Conservation (phyloP, 257 asterid species). For the Ajuga chamaepitys region DNA sequence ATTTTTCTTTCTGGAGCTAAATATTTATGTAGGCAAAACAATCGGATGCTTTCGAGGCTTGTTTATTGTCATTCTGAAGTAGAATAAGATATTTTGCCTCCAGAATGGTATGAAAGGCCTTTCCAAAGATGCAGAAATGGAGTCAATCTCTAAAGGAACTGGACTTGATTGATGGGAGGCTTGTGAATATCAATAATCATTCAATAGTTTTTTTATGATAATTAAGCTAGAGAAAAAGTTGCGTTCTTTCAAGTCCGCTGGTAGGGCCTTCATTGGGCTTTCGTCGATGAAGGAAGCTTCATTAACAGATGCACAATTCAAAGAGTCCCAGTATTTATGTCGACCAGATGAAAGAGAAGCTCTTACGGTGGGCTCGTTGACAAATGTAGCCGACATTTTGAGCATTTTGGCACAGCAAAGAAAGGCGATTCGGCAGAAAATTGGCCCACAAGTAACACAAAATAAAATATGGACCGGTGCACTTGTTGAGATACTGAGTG, state of each 20-base stretch:
- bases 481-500: conserved; percentile 42
- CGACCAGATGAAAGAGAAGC: conserved; percentile 41
- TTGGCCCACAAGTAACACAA: conserved; percentile 77
- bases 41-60: conserved; percentile 15
- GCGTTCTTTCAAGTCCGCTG: conserved; percentile 50
- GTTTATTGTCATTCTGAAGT: conserved; percentile 20
- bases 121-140: conserved; percentile 47
- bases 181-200: conserved; percentile 40
- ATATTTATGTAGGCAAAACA: conserved; percentile 5
- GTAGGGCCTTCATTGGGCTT: conserved; percentile 46
- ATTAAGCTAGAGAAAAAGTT: conserved; percentile 45
- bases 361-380: conserved; percentile 40
- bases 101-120: conserved; percentile 67
- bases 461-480: conserved; percentile 60
- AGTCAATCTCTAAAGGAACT: conserved; percentile 42
- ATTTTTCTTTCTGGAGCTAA: conserved; percentile 21
- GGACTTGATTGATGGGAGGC: conserved; percentile 68
- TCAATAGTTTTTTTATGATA: conserved; percentile 46
- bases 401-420: conserved; percentile 70
- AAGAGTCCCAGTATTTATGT: conserved; percentile 30
- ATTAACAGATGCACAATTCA: not conserved
- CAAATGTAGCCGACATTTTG: conserved; percentile 51
- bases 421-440: conserved; percentile 56
- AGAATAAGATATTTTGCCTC: conserved; percentile 24
- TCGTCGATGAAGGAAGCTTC: conserved; percentile 44